These are phyloP conservation scores for Cryptococcus sp. DNA, from an alignment of 1,284 basidiomycete species.

Conservation along the genomic window DNA sequence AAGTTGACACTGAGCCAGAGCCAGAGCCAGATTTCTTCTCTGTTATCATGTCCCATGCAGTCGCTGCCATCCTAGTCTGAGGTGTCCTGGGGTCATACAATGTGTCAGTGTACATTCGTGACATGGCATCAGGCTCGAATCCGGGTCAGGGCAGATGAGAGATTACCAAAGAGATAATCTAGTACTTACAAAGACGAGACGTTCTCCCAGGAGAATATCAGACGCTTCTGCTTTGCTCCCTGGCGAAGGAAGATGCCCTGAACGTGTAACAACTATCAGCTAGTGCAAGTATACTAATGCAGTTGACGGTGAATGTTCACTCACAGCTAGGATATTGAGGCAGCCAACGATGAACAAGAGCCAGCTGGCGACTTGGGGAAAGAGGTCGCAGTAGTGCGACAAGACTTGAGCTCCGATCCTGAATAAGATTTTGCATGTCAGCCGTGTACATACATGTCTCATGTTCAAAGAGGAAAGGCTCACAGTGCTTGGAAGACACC, in stretches of 20 bases:
- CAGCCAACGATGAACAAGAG: slow-evolving; percentile 82
- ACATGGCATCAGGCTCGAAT: neutral
- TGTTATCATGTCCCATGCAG: slow-evolving; percentile 46
- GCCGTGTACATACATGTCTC: neutral
- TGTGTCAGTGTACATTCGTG: neutral
- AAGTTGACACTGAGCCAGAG: slow-evolving; percentile 2
- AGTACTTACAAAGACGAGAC: slow-evolving; percentile 39
- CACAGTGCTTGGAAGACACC: slow-evolving; percentile 80
- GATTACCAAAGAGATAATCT: slow-evolving; percentile 8
- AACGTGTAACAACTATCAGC: neutral
- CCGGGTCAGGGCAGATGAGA: neutral
- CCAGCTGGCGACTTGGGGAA: slow-evolving; percentile 80
- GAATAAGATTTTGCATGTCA: neutral
- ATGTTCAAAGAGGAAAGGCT: slow-evolving; percentile 30
- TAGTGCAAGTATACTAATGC: neutral
- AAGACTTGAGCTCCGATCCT: slow-evolving; percentile 74
- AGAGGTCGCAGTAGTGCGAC: slow-evolving; percentile 74
- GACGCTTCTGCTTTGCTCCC: slow-evolving; percentile 39
- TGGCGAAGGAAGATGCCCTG: slow-evolving; percentile 49
- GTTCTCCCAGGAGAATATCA: slow-evolving; percentile 54
- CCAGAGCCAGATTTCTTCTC: slow-evolving; percentile 25
- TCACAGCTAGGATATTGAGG: slow-evolving; percentile 72
- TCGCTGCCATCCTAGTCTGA: slow-evolving; percentile 46
- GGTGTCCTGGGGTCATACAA: slow-evolving; percentile 34
- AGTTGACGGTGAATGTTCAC: slow-evolving; percentile 13